phyloP scores from a whole-genome alignment of 148 eudicot genomes.

The Arbutus unedo region DNA sequence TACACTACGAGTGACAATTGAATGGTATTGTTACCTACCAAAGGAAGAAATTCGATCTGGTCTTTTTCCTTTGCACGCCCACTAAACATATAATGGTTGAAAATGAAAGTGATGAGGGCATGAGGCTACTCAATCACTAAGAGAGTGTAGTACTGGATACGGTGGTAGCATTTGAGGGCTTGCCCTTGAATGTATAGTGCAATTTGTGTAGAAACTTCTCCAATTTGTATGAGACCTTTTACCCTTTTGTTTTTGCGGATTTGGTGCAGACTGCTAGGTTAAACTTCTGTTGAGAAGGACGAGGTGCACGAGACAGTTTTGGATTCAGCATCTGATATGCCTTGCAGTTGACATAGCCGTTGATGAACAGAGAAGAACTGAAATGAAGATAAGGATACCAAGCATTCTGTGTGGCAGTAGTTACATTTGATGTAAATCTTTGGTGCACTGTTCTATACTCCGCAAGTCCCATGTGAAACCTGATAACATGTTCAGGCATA shows the following conservation, averaged over 20 bases:
- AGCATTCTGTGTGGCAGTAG: background rate
- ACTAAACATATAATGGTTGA: background rate
- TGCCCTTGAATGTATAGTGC: background rate
- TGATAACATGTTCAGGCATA: background rate
- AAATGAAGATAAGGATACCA: background rate
- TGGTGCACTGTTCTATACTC: background rate
- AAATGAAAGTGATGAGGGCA: background rate
- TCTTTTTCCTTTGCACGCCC: background rate
- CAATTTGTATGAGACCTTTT: background rate
- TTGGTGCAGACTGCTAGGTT: background rate
- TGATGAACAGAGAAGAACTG: background rate
- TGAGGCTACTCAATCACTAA: background rate
- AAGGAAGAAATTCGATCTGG: background rate
- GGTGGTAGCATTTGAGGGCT: background rate
- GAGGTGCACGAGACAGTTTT: background rate
- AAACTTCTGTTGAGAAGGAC: slow-evolving; percentile 1
- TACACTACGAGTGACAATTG: background rate
- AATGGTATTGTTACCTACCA: background rate
- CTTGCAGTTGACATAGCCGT: background rate
- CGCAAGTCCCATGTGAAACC: background rate
- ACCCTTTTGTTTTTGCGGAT: background rate
- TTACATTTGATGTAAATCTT: background rate
- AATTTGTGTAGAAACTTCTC: background rate
- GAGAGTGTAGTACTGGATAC: background rate
- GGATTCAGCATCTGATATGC: background rate